These are phyloP conservation scores for Phytopythium sindhum DNA, from an alignment of 352 stramenopile species.

Conservation along the genomic window DNA sequence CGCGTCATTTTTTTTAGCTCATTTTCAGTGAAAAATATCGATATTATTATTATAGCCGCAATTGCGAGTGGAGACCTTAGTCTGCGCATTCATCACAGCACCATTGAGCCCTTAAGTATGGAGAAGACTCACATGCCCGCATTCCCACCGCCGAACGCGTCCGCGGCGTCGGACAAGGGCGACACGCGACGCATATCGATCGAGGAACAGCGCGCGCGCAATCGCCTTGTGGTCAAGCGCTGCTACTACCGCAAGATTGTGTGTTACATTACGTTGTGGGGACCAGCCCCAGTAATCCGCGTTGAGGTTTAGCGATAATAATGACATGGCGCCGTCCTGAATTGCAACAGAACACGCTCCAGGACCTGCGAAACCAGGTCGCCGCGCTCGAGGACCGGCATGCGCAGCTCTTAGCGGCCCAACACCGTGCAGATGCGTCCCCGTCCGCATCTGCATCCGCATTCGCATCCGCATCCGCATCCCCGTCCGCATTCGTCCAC, in stretches of 20 bases:
- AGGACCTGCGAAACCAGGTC: conserved; percentile 48
- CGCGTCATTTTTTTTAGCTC: neutral
- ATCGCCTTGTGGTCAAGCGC: conserved; percentile 61
- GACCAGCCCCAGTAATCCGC: too few species aligned
- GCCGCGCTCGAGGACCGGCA: conserved; percentile 40
- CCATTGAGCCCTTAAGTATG: too few species aligned
- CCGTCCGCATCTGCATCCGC: conserved; percentile 12
- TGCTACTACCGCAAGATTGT: conserved; percentile 80
- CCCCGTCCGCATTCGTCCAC: conserved; percentile 6
- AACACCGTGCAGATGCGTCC: conserved; percentile 24
- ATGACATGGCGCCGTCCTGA: too few species aligned
- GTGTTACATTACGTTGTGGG: conserved; percentile 7
- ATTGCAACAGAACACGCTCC: conserved; percentile 44
- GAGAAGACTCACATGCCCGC: neutral
- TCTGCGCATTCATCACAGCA: neutral
- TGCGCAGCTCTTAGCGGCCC: conserved; percentile 28
- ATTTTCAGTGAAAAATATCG: too few species aligned
- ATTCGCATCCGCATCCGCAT: neutral
- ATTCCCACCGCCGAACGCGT: too few species aligned
- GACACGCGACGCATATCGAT: conserved; percentile 12
- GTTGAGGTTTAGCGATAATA: too few species aligned
- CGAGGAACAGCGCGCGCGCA: conserved; percentile 42
- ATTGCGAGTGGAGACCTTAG: too few species aligned
- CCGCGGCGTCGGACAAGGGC: neutral
- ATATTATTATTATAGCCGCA: too few species aligned